phyloP scores from a whole-genome alignment of 2,329 filamentous ascomycete species.

The Aspergillus fischeri region DNA sequence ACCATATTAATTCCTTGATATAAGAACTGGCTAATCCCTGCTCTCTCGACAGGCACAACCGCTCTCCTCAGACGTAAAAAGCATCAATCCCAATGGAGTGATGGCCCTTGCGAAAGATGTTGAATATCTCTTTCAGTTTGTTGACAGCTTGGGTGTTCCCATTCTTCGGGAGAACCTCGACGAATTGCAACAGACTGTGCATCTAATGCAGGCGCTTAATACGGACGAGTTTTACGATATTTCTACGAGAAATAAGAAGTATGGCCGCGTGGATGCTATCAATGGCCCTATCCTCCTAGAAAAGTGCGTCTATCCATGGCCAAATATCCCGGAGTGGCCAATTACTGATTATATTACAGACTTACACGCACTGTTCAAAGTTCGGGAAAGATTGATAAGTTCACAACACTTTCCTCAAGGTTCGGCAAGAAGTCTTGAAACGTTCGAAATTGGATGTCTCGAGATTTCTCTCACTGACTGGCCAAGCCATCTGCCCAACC shows the following conservation, averaged over 20 bases:
- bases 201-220: slow-evolving; percentile 79
- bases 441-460: neutral
- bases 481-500: neutral
- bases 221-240: slow-evolving; percentile 97
- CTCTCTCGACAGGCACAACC: slow-evolving; percentile 59
- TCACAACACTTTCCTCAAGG: slow-evolving; percentile 69
- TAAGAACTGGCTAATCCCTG: slow-evolving; percentile 3
- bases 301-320: slow-evolving; percentile 58
- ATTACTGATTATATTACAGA: slow-evolving; percentile 39
- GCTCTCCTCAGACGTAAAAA: slow-evolving; percentile 71
- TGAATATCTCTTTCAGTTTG: slow-evolving; percentile 77
- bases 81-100: slow-evolving; percentile 84
- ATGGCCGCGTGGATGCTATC: slow-evolving; percentile 84
- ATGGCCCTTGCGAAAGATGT: slow-evolving; percentile 78
- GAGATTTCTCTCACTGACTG: neutral
- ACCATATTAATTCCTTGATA: neutral
- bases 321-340: neutral
- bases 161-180: slow-evolving; percentile 86
- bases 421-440: slow-evolving; percentile 58
- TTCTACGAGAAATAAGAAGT: slow-evolving; percentile 84
- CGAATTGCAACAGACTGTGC: slow-evolving; percentile 88
- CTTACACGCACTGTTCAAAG: slow-evolving; percentile 61
- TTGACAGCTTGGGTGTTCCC: slow-evolving; percentile 79
- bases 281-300: slow-evolving; percentile 87
- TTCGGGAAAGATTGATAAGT: slow-evolving; percentile 58